Evolutionary conservation across 768 basidiomycete genomes (phyloP), one percentile per base, ranked within the genome.

Genomic region (Russula virescens): DNA sequence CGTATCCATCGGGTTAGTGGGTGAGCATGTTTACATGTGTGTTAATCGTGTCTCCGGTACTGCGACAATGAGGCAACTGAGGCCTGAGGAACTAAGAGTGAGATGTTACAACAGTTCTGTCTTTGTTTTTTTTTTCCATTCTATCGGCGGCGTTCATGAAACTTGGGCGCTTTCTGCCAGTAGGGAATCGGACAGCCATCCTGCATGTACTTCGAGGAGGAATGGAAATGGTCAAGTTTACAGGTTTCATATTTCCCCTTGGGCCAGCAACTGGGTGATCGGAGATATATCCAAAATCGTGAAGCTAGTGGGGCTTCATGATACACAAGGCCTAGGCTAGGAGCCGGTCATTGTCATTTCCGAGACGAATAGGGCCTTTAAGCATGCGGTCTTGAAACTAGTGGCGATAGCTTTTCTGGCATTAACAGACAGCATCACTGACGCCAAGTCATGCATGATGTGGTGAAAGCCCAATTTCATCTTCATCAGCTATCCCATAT

Each of bases 21-120:
- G 54, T 50, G 31, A 43, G 49, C 43, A 54, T 43, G 7, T 3
- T 38, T 38, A 54, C 23, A 46, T 38, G n/a, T 23, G 7, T 25
- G 21, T 9, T 13, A 26, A 31, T 40, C 26, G 11, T 43, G 38
- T 38, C 8, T 40, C 49, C 8, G 8, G 49, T 35, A 48, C 60
- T 54, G 60, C 46, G 60, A 45, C 52, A 46, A 47, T 25, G 16
- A 19, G 46, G 60, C 35, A 23, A 61, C 53, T 61, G 60, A 61
- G 60, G 46, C 18, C 42, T 43, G 18, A 38, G 38, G 6, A 6
- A 11, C 3, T 43, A 3, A 18, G 38, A 40, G 38, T 31, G 31
- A 11, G 38, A 11, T 11, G 13, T 38, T 11, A 26, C 9, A 19
- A 8, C 19, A 18, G 10, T 46, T 55, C 14, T 11, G 1, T 19